These are phyloP conservation scores for Excoecaria cochinchinensis DNA, from an alignment of 345 rosid genomes.

Conservation along the genomic window DNA sequence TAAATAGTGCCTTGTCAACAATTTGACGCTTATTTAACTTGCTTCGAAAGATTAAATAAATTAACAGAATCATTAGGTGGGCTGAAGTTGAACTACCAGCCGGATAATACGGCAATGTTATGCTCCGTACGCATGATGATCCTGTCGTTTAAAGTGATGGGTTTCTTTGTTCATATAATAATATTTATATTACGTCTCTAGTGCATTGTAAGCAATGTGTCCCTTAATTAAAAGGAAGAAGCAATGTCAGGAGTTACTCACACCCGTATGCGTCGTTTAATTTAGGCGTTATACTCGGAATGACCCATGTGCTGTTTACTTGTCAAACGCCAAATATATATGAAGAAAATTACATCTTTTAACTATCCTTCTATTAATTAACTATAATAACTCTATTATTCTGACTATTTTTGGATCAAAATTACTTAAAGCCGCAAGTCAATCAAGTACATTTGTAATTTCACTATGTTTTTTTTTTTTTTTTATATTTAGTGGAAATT, in stretches of 20 bases:
- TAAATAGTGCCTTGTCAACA: background rate
- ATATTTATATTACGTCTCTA: conserved; percentile 2
- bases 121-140: conserved; percentile 11
- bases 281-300: conserved; percentile 17
- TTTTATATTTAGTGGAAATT: background rate
- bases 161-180: background rate
- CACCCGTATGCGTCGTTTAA: background rate
- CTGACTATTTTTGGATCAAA: no score
- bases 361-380: no score
- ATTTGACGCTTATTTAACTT: background rate
- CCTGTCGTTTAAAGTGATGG: conserved; percentile 2
- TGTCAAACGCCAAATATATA: background rate
- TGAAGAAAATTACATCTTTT: no score
- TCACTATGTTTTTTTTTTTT: background rate
- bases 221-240: conserved; percentile 31
- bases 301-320: conserved; percentile 29
- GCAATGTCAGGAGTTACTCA: conserved; percentile 9
- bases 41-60: background rate
- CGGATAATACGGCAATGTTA: background rate
- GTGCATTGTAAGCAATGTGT: conserved; percentile 29
- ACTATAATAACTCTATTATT: no score
- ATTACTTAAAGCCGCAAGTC: no score
- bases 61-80: conserved; percentile 21
- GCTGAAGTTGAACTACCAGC: background rate
- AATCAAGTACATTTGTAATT: no score